Conservation (phyloP, 2,329 filamentous ascomycete species). For the Acarospora socialis region DNA sequence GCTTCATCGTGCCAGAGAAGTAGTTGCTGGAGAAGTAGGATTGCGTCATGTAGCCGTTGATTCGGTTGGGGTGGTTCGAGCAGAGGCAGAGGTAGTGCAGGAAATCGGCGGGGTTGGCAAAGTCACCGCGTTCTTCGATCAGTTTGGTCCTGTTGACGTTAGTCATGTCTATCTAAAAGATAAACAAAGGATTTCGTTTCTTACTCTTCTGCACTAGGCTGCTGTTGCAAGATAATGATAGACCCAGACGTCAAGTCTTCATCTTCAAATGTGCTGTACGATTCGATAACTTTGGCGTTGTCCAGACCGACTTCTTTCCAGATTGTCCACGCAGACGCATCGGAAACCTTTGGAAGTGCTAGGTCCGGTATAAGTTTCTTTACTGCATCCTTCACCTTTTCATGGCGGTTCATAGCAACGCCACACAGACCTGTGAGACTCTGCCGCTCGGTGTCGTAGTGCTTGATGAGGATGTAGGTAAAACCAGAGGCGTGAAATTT, state of each 20-base stretch:
- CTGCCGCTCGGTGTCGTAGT: constrained; percentile 37
- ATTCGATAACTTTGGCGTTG: too few relatives aligned
- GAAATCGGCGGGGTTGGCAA: constrained; percentile 9
- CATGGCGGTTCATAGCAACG: constrained; percentile 27
- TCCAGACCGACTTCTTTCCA: too few relatives aligned
- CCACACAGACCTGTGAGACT: constrained; percentile 26
- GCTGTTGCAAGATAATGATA: constrained; percentile 14
- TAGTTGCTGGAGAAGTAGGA: constrained; percentile 34
- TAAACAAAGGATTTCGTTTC: too few relatives aligned
- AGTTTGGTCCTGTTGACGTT: constrained; percentile 3
- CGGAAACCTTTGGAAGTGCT: too few relatives aligned
- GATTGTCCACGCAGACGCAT: too few relatives aligned
- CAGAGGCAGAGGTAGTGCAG: constrained; percentile 18
- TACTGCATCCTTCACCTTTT: constrained; percentile 27
- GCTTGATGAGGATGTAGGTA: constrained; percentile 35
- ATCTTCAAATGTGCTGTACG: constrained; percentile 1
- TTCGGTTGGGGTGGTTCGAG: constrained; percentile 30
- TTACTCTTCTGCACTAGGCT: constrained; percentile 11
- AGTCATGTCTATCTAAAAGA: too few relatives aligned
- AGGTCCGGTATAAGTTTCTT: too few relatives aligned
- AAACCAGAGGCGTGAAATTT: neutral
- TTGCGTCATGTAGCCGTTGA: constrained; percentile 31
- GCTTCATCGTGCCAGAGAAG: constrained; percentile 38
- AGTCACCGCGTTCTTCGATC: constrained; percentile 12
- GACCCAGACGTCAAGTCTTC: constrained; percentile 4